Evolutionary conservation across 352 stramenopile species (phyloP).

Genomic region (Pythium phragmiticola): DNA sequence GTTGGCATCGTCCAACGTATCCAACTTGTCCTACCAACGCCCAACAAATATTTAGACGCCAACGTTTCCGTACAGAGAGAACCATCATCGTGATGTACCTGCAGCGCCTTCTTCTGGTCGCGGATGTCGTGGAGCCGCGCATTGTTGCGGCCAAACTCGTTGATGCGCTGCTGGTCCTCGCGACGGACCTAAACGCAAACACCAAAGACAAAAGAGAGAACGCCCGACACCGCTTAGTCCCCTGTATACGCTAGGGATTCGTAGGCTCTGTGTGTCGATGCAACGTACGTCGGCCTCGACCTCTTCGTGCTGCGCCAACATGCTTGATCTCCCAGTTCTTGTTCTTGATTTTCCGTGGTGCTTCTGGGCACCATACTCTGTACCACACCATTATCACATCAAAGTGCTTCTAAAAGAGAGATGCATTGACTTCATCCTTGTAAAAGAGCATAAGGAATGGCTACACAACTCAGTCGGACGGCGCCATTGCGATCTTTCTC

Average conservation of each 20-base stretch:
- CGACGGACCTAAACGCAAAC: conserved; percentile 83
- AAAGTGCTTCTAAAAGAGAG: conserved; percentile 8
- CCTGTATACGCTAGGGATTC: background rate
- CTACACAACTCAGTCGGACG: background rate
- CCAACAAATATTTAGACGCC: background rate
- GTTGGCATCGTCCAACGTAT: conserved; percentile 95
- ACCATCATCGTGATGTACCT: conserved; percentile 45
- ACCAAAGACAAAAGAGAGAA: background rate
- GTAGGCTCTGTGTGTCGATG: background rate
- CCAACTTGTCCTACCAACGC: conserved; percentile 86
- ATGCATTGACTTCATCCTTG: background rate
- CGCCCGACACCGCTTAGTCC: background rate
- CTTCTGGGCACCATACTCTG: background rate
- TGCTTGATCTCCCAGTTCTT: conserved; percentile 17
- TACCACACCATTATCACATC: conserved; percentile 21
- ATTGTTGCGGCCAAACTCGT: conserved; percentile 98
- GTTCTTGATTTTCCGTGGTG: conserved; percentile 11
- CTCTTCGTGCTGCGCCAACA: conserved; percentile 82
- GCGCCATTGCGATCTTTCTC: background rate
- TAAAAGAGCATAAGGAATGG: conserved; percentile 9
- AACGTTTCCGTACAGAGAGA: background rate
- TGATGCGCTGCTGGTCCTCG: conserved; percentile 97
- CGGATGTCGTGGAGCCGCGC: conserved; percentile 91
- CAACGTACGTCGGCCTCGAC: conserved; percentile 74
- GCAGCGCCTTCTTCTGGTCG: conserved; percentile 88